Percentiles rank a stretch among this genome's conserved stretches.
Conservation (phyloP, 192 early-diverging fungal genomes). For the Rhizophagus prolifer region DNA sequence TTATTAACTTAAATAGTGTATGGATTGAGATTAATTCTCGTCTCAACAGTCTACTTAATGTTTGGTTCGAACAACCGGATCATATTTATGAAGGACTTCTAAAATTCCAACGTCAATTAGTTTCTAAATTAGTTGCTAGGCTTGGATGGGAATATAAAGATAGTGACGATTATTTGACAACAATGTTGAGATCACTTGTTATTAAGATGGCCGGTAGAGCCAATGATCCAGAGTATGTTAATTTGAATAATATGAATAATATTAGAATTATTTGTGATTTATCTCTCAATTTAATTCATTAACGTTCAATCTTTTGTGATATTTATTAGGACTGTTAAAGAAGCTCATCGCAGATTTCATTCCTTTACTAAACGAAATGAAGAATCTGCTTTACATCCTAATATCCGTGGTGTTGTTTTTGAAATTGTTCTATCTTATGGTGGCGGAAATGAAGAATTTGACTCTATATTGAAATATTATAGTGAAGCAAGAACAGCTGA, state of each 20-base stretch:
- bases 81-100: slow-evolving; percentile 63
- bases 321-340: slow-evolving; percentile 47
- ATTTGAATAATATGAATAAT: background rate
- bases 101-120: slow-evolving; percentile 67
- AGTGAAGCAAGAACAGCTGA: slow-evolving; percentile 60
- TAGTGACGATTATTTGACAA: slow-evolving; percentile 73
- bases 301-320: background rate
- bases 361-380: slow-evolving; percentile 62
- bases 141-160: slow-evolving; percentile 78
- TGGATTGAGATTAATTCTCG: slow-evolving; percentile 65
- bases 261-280: background rate
- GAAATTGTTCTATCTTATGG: slow-evolving; percentile 65
- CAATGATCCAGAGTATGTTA: slow-evolving; percentile 50
- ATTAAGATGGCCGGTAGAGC: slow-evolving; percentile 70
- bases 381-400: slow-evolving; percentile 69
- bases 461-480: slow-evolving; percentile 63
- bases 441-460: slow-evolving; percentile 59
- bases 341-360: slow-evolving; percentile 71
- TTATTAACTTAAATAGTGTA: slow-evolving; percentile 49
- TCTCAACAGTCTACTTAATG: slow-evolving; percentile 56
- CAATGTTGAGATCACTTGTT: slow-evolving; percentile 73
- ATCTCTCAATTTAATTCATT: background rate
- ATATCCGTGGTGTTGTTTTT: slow-evolving; percentile 73
- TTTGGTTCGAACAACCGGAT: slow-evolving; percentile 67
- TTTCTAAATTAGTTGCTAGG: slow-evolving; percentile 66